Percentiles rank a stretch among this genome's conserved stretches.
These are phyloP conservation scores for Hyphodiscus hymeniophilus DNA, from an alignment of 495 filamentous ascomycete species.

Conservation along the genomic window DNA sequence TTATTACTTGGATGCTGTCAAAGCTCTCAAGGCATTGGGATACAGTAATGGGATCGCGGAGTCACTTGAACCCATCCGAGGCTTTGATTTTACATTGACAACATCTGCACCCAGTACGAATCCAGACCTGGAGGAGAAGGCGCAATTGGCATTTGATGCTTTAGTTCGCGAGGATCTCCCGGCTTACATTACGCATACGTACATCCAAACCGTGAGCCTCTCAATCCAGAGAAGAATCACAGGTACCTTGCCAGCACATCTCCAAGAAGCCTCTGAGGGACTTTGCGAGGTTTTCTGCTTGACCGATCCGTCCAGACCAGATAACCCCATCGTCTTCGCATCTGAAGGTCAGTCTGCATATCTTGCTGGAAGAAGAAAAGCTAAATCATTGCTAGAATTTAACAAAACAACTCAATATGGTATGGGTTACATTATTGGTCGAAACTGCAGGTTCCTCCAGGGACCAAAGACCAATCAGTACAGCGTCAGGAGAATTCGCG, in stretches of 20 bases:
- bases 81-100: slow-evolving; percentile 36
- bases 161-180: slow-evolving; percentile 61
- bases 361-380: not conserved
- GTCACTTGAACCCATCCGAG: slow-evolving; percentile 39
- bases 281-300: slow-evolving; percentile 71
- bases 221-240: slow-evolving; percentile 51
- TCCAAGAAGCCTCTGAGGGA: slow-evolving; percentile 55
- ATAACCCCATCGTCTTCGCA: slow-evolving; percentile 73
- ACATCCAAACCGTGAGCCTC: slow-evolving; percentile 46
- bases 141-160: slow-evolving; percentile 46
- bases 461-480: slow-evolving; percentile 45
- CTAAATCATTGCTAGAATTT: slow-evolving; percentile 36
- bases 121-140: slow-evolving; percentile 47
- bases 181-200: slow-evolving; percentile 58
- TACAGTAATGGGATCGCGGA: slow-evolving; percentile 59
- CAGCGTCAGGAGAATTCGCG: slow-evolving; percentile 46
- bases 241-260: slow-evolving; percentile 43
- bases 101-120: slow-evolving; percentile 40
- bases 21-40: slow-evolving; percentile 49
- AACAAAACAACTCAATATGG: slow-evolving; percentile 56
- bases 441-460: slow-evolving; percentile 57
- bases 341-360: slow-evolving; percentile 52
- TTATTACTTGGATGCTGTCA: slow-evolving; percentile 62
- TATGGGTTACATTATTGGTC: slow-evolving; percentile 46
- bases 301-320: slow-evolving; percentile 62